phyloP scores from a whole-genome alignment of 768 basidiomycete species.

The Lactifluus subvellereus region DNA sequence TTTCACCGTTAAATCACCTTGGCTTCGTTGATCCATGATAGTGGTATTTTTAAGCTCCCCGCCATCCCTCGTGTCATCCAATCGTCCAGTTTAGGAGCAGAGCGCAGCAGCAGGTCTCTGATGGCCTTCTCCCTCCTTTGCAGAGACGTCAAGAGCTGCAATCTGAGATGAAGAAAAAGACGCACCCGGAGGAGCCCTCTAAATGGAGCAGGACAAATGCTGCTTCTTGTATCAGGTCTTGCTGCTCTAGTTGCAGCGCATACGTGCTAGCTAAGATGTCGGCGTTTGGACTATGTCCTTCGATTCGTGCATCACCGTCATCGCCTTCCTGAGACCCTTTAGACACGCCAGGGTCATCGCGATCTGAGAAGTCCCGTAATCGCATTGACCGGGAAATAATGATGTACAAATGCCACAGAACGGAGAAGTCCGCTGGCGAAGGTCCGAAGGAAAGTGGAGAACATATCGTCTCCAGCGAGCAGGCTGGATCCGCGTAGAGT shows the following conservation, averaged over 20 bases:
- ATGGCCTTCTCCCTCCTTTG: slow-evolving; percentile 76
- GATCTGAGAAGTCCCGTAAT: slow-evolving; percentile 83
- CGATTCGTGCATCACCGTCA: slow-evolving; percentile 42
- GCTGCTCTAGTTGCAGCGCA: slow-evolving; percentile 77
- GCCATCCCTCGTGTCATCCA: slow-evolving; percentile 68
- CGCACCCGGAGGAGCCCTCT: slow-evolving; percentile 74
- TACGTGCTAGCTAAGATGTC: slow-evolving; percentile 80
- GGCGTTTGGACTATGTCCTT: slow-evolving; percentile 79
- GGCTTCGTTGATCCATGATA: slow-evolving; percentile 85
- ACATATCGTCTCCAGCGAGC: slow-evolving; percentile 63
- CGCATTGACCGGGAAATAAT: slow-evolving; percentile 79
- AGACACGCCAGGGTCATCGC: slow-evolving; percentile 43
- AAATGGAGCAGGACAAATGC: slow-evolving; percentile 87
- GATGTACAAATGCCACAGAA: slow-evolving; percentile 92
- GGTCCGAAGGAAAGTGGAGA: slow-evolving; percentile 68
- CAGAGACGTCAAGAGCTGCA: not conserved
- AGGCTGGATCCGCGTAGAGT: slow-evolving; percentile 66
- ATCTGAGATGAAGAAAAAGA: slow-evolving; percentile 28
- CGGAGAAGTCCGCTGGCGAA: slow-evolving; percentile 71
- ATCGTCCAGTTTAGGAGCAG: slow-evolving; percentile 58
- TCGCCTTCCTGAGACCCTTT: slow-evolving; percentile 36
- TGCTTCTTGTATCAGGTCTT: slow-evolving; percentile 79
- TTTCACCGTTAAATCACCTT: slow-evolving; percentile 46
- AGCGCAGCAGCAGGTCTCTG: slow-evolving; percentile 71
- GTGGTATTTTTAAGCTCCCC: slow-evolving; percentile 75